Conservation (phyloP, 176 grass and related monocot species). For the Coix lacrymajobi region DNA sequence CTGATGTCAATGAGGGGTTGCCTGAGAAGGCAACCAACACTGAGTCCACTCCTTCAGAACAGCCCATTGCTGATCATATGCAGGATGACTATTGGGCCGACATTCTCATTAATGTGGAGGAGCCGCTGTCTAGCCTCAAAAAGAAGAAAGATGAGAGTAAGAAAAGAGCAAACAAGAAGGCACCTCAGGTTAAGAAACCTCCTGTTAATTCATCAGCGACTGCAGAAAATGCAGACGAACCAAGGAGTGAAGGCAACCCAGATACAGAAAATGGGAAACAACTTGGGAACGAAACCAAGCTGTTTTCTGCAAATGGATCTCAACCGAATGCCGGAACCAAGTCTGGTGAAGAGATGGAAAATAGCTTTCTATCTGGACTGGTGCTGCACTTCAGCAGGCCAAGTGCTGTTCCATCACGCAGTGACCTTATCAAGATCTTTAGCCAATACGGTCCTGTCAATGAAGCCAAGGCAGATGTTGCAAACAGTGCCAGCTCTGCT, state of each 20-base stretch:
- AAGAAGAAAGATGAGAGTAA: constrained; percentile 45
- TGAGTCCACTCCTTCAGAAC: constrained; percentile 15
- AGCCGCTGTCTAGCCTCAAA: constrained; percentile 32
- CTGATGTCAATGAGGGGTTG: constrained; percentile 24
- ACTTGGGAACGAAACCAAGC: not conserved
- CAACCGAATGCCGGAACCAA: constrained; percentile 6
- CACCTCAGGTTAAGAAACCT: not conserved
- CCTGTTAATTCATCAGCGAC: not conserved
- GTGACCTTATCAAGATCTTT: constrained; percentile 62
- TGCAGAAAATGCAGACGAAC: not conserved
- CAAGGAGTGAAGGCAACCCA: constrained; percentile 20
- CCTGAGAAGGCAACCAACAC: constrained; percentile 19
- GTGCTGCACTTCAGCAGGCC: constrained; percentile 50
- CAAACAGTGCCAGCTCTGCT: constrained; percentile 31
- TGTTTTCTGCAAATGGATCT: constrained; percentile 1
- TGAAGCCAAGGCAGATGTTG: constrained; percentile 44
- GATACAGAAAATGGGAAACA: constrained; percentile 1
- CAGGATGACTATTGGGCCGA: constrained; percentile 66
- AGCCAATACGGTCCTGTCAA: constrained; percentile 62
- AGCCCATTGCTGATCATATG: constrained; percentile 39
- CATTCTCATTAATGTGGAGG: constrained; percentile 54
- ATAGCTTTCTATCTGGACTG: constrained; percentile 30
- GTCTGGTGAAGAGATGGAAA: constrained; percentile 34
- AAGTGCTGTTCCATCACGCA: constrained; percentile 35
- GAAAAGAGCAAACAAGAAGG: constrained; percentile 37